Evolutionary conservation across 2,329 filamentous ascomycete species (phyloP), one percentile per base, ranked within the genome.

Genomic region (Zymoseptoria pseudotritici): DNA sequence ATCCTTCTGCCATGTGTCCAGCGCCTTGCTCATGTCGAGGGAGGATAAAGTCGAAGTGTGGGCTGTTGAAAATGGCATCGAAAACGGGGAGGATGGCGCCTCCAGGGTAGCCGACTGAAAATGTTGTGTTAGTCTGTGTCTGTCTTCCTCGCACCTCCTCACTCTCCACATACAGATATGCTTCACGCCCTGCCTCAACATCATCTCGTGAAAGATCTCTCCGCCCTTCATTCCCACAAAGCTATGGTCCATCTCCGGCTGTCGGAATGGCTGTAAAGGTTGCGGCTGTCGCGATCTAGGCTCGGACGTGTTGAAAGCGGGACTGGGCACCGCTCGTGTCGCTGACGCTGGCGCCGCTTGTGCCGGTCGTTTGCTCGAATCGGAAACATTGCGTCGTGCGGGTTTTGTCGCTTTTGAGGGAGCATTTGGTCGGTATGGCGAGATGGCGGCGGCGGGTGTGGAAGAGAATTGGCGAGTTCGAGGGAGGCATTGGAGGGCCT

Each of bases 181-280:
- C 80, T 97, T 94, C 59, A 99, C 93, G 69, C 82, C 84, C 69
- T 93, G 89, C 72, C 93, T 84, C 63, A 96, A 82, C 92, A 99
- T 97, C 93, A 97, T 97, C 79, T 97, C 93, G 76, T 97, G 92
- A 77, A 97, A 96, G 69, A 97, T 97, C 77, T 97, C 88, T 73
- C 94, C 94, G 73, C 94, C 93, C 55, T 86, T 96, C 82, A 92
- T 93, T 65, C 93, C 93, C 72, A 97, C 91, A 76, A 97, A 96
- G 62, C 77, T 79, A 68, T 81, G 79, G 71, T 81, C 79, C 78
- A 81, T 79, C 67, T 80, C 78, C 21, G 75, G 78, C 58, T 75
- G 72, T 61, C 74, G 72, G 71, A 76, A 79, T 57, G 76, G 77
- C 70, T 75, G 73, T 66, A 80, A 69, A 50, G 78, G 78, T 66